phyloP scores from a whole-genome alignment of 768 basidiomycete species.

The Rhodotorula toruloides region DNA sequence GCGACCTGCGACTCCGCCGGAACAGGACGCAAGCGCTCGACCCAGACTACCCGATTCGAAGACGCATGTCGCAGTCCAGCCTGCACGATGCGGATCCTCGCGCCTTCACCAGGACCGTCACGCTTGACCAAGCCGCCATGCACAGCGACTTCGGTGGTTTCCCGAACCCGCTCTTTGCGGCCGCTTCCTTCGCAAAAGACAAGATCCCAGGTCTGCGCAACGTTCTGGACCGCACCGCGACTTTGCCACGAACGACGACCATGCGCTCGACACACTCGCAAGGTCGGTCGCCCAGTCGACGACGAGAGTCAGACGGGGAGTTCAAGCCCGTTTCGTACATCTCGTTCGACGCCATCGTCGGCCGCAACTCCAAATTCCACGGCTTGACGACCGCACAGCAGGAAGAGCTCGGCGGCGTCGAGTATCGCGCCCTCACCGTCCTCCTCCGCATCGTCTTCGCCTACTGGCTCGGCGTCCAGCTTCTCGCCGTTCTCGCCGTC shows the following conservation, averaged over 20 bases:
- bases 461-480: slow-evolving; percentile 68
- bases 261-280: slow-evolving; percentile 44
- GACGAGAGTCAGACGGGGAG: slow-evolving; percentile 10
- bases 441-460: slow-evolving; percentile 39
- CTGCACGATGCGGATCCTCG: slow-evolving; percentile 15
- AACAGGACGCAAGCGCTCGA: slow-evolving; percentile 17
- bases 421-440: slow-evolving; percentile 58
- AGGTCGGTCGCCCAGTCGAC: too few relatives aligned
- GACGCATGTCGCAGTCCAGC: slow-evolving; percentile 23
- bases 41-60: slow-evolving; percentile 9
- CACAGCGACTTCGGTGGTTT: slow-evolving; percentile 46
- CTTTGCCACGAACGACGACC: slow-evolving; percentile 67
- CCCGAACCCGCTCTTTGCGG: slow-evolving; percentile 46
- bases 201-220: slow-evolving; percentile 63
- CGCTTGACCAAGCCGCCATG: slow-evolving; percentile 7
- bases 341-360: slow-evolving; percentile 64
- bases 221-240: slow-evolving; percentile 63
- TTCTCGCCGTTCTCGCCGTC: slow-evolving; percentile 66
- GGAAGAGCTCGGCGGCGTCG: slow-evolving; percentile 88
- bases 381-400: slow-evolving; percentile 69
- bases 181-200: slow-evolving; percentile 53
- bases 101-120: slow-evolving; percentile 30
- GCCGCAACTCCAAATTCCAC: slow-evolving; percentile 47
- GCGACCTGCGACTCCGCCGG: slow-evolving; percentile 19
- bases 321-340: slow-evolving; percentile 65